These are phyloP conservation scores for Xanthoparmelia taractica DNA, from an alignment of 495 filamentous ascomycete genomes.

Conservation along the genomic window DNA sequence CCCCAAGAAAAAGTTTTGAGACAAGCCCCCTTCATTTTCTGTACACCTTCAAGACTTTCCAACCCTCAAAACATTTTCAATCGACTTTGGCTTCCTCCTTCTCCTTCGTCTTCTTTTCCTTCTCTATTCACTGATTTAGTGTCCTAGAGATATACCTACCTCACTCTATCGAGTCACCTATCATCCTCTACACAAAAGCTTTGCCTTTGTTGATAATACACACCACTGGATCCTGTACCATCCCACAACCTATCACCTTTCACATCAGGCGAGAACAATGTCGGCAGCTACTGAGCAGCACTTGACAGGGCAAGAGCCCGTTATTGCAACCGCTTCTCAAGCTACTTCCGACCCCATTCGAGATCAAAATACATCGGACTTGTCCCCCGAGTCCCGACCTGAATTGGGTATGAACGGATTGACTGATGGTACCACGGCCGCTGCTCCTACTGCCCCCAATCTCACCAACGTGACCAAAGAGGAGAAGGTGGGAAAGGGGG, in stretches of 20 bases:
- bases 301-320: neutral
- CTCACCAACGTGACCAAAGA: conserved; percentile 37
- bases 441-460: conserved; percentile 39
- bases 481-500: conserved; percentile 35
- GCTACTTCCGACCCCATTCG: conserved; percentile 44
- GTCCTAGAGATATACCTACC: conserved; percentile 9
- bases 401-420: conserved; percentile 28
- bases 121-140: conserved; percentile 10
- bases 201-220: conserved; percentile 28
- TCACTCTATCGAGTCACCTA: neutral
- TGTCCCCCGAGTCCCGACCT: conserved; percentile 34
- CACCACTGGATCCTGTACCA: conserved; percentile 42
- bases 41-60: neutral
- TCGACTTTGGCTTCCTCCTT: neutral
- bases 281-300: conserved; percentile 34
- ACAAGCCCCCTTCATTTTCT: conserved; percentile 2
- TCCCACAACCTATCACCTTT: conserved; percentile 19
- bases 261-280: conserved; percentile 28
- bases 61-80: neutral
- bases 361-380: conserved; percentile 28
- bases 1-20: neutral
- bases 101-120: conserved; percentile 20
- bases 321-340: conserved; percentile 37
- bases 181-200: neutral
- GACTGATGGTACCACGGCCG: conserved; percentile 34